Conservation (phyloP, 495 filamentous ascomycete species). For the Podospora fimiseda region DNA sequence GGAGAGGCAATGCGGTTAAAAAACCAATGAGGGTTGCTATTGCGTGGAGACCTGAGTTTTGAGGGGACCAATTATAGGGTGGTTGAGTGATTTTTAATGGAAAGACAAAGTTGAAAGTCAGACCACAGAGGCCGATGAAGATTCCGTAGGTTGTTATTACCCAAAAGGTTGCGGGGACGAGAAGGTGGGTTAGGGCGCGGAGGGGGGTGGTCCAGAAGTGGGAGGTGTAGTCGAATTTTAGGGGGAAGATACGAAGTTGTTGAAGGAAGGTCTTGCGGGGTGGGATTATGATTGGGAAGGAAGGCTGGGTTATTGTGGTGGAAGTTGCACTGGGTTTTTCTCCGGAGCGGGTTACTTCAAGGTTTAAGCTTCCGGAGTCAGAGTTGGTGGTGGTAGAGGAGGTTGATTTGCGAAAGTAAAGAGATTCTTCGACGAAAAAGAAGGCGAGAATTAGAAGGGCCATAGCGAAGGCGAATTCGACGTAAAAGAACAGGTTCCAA, state of each 20-base stretch:
- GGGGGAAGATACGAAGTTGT: constrained; percentile 38
- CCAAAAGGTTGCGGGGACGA: constrained; percentile 51
- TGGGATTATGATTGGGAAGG: constrained; percentile 9
- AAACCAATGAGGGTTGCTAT: constrained; percentile 49
- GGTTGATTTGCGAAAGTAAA: constrained; percentile 35
- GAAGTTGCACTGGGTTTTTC: not conserved
- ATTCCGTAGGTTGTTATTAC: constrained; percentile 45
- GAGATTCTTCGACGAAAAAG: constrained; percentile 44
- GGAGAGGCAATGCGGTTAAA: constrained; percentile 41
- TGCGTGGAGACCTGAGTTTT: constrained; percentile 54
- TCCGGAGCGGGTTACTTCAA: too few relatives aligned
- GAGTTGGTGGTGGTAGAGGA: too few relatives aligned
- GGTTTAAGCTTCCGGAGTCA: too few relatives aligned
- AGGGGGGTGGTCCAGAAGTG: constrained; percentile 44
- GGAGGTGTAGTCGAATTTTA: constrained; percentile 34
- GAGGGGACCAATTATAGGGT: constrained; percentile 34
- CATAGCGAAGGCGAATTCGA: constrained; percentile 37
- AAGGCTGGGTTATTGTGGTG: not conserved
- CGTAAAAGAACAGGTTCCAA: constrained; percentile 46
- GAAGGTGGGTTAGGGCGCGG: constrained; percentile 47
- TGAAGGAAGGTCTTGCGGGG: constrained; percentile 35
- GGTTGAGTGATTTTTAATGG: constrained; percentile 56
- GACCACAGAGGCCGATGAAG: constrained; percentile 29
- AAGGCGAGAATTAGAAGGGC: constrained; percentile 48
- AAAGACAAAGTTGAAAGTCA: constrained; percentile 44